A percentile compares a stretch with the other conserved stretches of the same genome.
These are phyloP conservation scores for Tylopilus subfusipes DNA, from an alignment of 768 basidiomycete species.

Conservation along the genomic window DNA sequence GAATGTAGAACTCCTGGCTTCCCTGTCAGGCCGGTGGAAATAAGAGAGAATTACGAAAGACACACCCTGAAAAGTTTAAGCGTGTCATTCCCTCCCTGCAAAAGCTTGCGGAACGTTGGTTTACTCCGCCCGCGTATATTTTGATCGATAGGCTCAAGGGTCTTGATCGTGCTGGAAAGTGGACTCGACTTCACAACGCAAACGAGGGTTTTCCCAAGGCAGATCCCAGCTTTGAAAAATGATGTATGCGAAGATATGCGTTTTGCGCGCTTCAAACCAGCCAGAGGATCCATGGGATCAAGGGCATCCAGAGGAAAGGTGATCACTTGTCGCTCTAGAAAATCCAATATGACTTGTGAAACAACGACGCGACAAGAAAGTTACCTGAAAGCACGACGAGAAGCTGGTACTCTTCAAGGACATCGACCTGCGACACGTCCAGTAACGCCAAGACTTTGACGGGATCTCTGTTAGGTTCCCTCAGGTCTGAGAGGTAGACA, in stretches of 20 bases:
- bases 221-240: conserved; percentile 96
- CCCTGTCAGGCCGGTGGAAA: not conserved
- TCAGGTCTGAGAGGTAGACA: conserved; percentile 88
- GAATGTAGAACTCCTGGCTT: conserved; percentile 93
- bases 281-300: conserved; percentile 84
- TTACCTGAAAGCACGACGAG: conserved; percentile 97
- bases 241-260: conserved; percentile 94
- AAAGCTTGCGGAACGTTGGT: conserved; percentile 90
- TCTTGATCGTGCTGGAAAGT: conserved; percentile 95
- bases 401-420: conserved; percentile 93
- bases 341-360: not conserved
- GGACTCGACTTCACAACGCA: conserved; percentile 97
- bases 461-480: conserved; percentile 73
- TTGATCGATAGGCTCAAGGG: conserved; percentile 94
- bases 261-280: conserved; percentile 90
- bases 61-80: conserved; percentile 84
- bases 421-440: conserved; percentile 93
- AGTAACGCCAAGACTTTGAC: conserved; percentile 84
- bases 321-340: conserved; percentile 86
- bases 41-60: not conserved
- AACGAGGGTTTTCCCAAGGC: conserved; percentile 85
- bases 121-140: conserved; percentile 72
- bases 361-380: conserved; percentile 14
- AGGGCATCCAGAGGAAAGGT: conserved; percentile 94
- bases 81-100: conserved; percentile 94